Percentiles rank a stretch among this genome's conserved stretches.
Conservation (phyloP, 1,284 basidiomycete species). For the Anthracocystis panici-leucophaei region DNA sequence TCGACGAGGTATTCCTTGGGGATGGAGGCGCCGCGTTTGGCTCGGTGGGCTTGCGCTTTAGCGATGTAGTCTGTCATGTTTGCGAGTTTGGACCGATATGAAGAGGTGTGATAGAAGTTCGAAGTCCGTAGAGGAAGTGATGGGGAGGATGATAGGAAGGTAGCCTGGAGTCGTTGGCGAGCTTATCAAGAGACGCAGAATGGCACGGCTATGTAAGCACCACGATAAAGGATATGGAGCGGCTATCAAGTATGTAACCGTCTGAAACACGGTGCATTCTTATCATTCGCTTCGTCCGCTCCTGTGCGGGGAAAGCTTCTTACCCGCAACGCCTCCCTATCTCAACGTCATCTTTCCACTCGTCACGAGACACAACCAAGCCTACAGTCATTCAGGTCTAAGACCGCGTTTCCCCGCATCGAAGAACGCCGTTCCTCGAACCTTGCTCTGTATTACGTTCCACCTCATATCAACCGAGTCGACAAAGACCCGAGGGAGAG, state of each 20-base stretch:
- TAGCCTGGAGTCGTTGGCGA: not conserved
- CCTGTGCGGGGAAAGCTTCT: slow-evolving; percentile 1
- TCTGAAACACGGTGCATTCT: not conserved
- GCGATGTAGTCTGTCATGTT: slow-evolving; percentile 39
- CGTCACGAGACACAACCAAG: not conserved
- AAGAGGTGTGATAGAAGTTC: not conserved
- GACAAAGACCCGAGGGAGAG: not conserved
- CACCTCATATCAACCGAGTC: not conserved
- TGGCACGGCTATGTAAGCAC: not conserved
- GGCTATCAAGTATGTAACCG: not conserved
- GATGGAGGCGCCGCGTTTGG: slow-evolving; percentile 38
- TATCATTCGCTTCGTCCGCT: too few relatives aligned
- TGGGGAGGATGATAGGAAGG: not conserved
- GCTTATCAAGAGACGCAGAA: not conserved
- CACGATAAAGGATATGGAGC: not conserved
- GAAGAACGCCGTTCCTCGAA: too few relatives aligned
- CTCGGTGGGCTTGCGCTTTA: slow-evolving; percentile 23
- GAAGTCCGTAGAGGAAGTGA: not conserved
- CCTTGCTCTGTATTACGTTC: not conserved
- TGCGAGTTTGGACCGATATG: too few relatives aligned
- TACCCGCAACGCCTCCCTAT: not conserved
- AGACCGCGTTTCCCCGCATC: not conserved
- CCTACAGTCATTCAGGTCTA: not conserved
- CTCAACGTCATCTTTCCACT: not conserved
- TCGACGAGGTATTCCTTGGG: slow-evolving; percentile 28